phyloP scores from a whole-genome alignment of 2,329 filamentous ascomycete genomes.

The Blastomyces emzantsi region DNA sequence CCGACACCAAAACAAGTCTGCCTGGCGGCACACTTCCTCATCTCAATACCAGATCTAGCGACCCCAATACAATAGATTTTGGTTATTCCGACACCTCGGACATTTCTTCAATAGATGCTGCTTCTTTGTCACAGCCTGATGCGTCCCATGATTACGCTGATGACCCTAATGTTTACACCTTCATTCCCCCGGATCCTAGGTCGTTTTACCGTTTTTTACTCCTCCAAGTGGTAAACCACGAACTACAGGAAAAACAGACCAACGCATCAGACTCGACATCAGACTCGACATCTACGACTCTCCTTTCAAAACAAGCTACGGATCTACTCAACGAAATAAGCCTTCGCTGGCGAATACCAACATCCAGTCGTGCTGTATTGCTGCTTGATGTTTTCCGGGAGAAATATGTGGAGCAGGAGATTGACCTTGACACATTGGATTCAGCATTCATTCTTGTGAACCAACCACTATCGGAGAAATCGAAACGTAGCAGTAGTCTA shows the following conservation, averaged over 20 bases:
- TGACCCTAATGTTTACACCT: conserved; percentile 61
- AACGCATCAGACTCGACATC: conserved; percentile 42
- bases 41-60: conserved; percentile 39
- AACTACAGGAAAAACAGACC: conserved; percentile 35
- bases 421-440: conserved; percentile 73
- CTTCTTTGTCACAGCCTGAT: conserved; percentile 49
- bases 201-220: conserved; percentile 76
- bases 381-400: conserved; percentile 77
- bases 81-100: conserved; percentile 41
- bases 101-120: conserved; percentile 54
- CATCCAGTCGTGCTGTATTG: conserved; percentile 67
- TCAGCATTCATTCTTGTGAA: conserved; percentile 76
- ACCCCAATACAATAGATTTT: conserved; percentile 31
- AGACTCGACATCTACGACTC: conserved; percentile 42
- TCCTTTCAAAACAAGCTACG: conserved; percentile 64
- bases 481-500: conserved; percentile 46
- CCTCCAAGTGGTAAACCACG: conserved; percentile 60
- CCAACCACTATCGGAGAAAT: conserved; percentile 54
- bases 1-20: conserved; percentile 71
- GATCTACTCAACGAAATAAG: conserved; percentile 80
- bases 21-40: conserved; percentile 51
- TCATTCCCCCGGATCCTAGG: conserved; percentile 77
- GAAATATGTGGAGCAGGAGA: conserved; percentile 76
- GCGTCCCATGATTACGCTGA: conserved; percentile 34
- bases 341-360: conserved; percentile 80